These are phyloP conservation scores for Acanthamoeba lenticulata DNA, from an alignment of 208 protist species.

Conservation along the genomic window DNA sequence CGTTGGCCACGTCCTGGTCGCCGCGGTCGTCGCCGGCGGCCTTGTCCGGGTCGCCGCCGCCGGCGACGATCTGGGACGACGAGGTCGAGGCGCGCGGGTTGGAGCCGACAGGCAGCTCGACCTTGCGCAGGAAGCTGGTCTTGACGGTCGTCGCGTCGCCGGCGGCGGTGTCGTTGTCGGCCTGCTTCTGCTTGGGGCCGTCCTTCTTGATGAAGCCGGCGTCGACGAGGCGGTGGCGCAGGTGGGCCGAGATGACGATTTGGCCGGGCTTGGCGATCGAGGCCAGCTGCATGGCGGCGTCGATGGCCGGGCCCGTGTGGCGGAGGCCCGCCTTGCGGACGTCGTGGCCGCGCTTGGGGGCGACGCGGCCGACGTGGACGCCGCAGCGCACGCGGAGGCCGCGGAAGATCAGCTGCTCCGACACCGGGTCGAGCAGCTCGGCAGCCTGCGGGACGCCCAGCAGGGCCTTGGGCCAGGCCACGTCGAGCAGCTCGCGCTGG, in stretches of 20 bases:
- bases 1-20: neutral
- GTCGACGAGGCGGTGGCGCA: neutral
- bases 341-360: neutral
- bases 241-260: constrained; percentile 9
- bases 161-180: neutral
- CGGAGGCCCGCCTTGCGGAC: neutral
- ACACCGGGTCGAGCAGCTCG: neutral
- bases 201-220: neutral
- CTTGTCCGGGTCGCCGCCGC: too few relatives aligned
- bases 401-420: neutral
- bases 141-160: neutral
- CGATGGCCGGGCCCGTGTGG: neutral
- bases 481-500: neutral
- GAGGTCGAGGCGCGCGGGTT: neutral
- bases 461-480: neutral
- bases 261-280: neutral
- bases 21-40: neutral
- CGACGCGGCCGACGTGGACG: neutral
- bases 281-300: constrained; percentile 20
- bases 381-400: constrained; percentile 1
- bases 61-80: too few relatives aligned
- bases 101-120: neutral
- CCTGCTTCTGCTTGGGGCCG: neutral
- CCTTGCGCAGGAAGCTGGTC: constrained; percentile 9
- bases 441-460: neutral